Base-by-base conservation (phyloP, 2,329 filamentous ascomycete genomes). In the Fusarium penzigii region DNA sequence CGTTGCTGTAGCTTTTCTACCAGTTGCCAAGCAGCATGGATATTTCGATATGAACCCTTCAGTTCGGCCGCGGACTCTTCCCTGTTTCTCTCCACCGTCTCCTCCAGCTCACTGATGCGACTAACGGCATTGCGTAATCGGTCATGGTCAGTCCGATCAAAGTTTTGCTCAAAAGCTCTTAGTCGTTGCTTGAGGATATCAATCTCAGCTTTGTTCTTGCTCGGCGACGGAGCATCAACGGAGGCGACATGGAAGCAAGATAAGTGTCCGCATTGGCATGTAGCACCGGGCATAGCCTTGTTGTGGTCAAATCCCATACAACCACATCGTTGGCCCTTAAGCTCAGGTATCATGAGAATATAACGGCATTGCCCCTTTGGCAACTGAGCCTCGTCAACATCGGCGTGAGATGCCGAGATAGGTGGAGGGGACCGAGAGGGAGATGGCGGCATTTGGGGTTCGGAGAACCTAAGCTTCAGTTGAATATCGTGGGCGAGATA, bases 341-440 rank as follows among this genome's bases (percentile, higher is more conserved):
- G 73, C 61, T 82, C 80, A 6, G 82, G 79, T 49, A 79, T 73
- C 29, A 82, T 72, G 29, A 85, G 67, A 55, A 85, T 84, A 61
- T 81, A 85, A 53, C 81, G 79, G 59, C 82, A 85, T 59, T 83
- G 79, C 32, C 82, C 82, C 58, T 77, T 74, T 13, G 82, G 82
- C 17, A 85, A 73, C 45, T 73, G 73, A 38, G 73, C 56, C 48
- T 81, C 78, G 51, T 80, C 78, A 48, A 40, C 47, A 46, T 57
- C 52, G 56, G 61, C 56, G 62, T 61, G 20, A 25, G 20, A 5
- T 25, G 20, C 20, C 52, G 53, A 56, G 40, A 63, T 59, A 56
- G 61, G 56, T 55, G 57, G 60, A 38, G 61, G 52, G 44, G 62
- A 64, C 44, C 39, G 54, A 52, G 61, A 52, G 53, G 57, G 58